Evolutionary conservation across 768 basidiomycete species (phyloP), one percentile per base, ranked within the genome.

Genomic region (Leucosporidium creatinivorum): DNA sequence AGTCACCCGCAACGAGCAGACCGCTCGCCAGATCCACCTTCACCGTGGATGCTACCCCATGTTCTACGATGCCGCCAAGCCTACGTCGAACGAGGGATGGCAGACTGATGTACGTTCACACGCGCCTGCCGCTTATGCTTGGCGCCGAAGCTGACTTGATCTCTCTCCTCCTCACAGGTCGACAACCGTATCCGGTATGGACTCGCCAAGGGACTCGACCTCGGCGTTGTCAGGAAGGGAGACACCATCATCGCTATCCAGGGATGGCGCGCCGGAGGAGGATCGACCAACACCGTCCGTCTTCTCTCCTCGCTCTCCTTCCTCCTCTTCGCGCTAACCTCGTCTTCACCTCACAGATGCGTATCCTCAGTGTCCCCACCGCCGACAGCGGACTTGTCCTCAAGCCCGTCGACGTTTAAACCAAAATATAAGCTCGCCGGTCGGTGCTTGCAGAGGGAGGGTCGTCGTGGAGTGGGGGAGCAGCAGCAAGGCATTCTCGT

Each of bases 221-320:
- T 99, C 79, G 88, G 89, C 71, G 84, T 99, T 77, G 87, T 98
- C 81, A 85, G 86, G 75, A 86, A 91, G 48, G 90, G 91, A 63
- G 86, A 86, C 62, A 91, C 93, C 30, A 84, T 99, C 76, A 83
- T 98, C 70, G 94, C 94, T 58, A 89, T 99, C 7, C 96, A 98
- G 79, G 96, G 96, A n/a, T 99, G 94, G 94, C 94, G 93, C 81
- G 91, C 93, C 54, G 96, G 96, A 66, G 85, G 96, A 55, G 93
- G 93, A 39, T 92, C 96, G 80, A 93, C 91, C 72, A 93, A 93
- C 82, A 92, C 90, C 54, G 62, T 68, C 31, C 48, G 58, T 47
- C 18, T 2, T 31, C 3, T 21, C 30, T 28, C 54, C 39, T 26
- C 18, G n/a, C 49, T 44, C 33, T 1, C 19, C 1, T 4, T 39